Base-by-base conservation (phyloP, 176 grass and related monocot genomes). In the Puya raimondii region DNA sequence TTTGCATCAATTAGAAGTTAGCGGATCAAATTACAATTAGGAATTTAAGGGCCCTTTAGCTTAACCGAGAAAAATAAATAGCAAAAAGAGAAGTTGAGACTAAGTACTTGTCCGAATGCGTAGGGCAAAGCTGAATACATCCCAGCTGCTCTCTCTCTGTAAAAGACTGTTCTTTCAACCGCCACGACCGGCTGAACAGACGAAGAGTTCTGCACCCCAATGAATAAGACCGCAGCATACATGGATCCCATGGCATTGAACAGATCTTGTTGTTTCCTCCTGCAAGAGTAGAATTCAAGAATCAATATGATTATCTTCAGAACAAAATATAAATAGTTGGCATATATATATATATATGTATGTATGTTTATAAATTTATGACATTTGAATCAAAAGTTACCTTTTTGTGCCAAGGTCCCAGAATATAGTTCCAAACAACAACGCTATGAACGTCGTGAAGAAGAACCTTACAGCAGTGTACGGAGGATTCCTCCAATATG, bases 121-220 rank as follows among this genome's bases (percentile, higher is more conserved):
- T 96, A 96, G 23, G 93, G 86, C 70, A 96, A 87, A 63, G 93
- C 88, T 17, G 81, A 92, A 22, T 92, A 96, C 93, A 96, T 85
- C 54, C 88, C 93, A 0, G 92, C 93, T 9, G 88, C 93, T 85
- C 76, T 85, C 82, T 96, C 93, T 70, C 93, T 85, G 64, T 96
- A 96, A 57, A 96, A 96, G 59, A 96, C 93, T 1, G 84, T 89
- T 49, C 93, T 64, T 74, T 92, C 93, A 57, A 96, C 80, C 0
- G 89, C 79, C 59, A 96, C 88, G 48, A 92, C 81, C 23, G 93
- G 93, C 68, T 87, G 86, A 73, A 92, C 93, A n/a, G 93, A 85
- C 16, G 74, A 81, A 71, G 67, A 26, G 54, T 92, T 96, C 70
- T 92, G 72, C 22, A 96, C 0, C 9, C 93, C 93, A 2, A 92